Conservation (phyloP, 345 rosid species). For the Barbarea vulgaris region DNA sequence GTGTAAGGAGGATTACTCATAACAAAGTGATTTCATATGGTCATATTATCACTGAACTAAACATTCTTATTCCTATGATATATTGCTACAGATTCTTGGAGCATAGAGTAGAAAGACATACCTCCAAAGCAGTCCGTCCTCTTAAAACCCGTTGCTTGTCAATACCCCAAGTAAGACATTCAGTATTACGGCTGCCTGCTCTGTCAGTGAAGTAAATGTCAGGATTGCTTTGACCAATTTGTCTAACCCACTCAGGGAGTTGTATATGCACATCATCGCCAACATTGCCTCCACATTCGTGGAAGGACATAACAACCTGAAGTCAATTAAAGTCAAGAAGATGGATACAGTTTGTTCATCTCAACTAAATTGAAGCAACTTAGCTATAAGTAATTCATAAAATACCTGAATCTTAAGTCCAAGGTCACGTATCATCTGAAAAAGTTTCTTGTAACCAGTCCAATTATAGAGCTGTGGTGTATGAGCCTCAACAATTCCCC, state of each 20-base stretch:
- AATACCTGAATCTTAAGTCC: constrained; percentile 81
- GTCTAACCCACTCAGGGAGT: constrained; percentile 83
- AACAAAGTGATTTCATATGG: not conserved
- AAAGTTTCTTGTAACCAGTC: constrained; percentile 83
- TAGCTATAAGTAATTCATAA: not conserved
- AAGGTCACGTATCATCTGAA: constrained; percentile 73
- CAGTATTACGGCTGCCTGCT: constrained; percentile 74
- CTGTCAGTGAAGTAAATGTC: constrained; percentile 86
- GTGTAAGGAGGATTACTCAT: not conserved
- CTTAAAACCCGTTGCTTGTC: constrained; percentile 90
- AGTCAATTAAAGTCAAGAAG: constrained; percentile 22
- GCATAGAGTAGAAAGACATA: constrained; percentile 33
- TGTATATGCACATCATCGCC: constrained; percentile 92
- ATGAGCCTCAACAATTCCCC: constrained; percentile 92
- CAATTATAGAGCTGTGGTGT: constrained; percentile 77
- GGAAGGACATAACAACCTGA: constrained; percentile 96
- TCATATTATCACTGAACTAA: not conserved
- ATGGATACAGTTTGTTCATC: not conserved
- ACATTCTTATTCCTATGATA: not conserved
- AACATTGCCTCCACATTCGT: constrained; percentile 96
- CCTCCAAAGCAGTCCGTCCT: constrained; percentile 96
- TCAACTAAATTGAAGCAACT: constrained; percentile 1
- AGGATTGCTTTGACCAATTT: constrained; percentile 76
- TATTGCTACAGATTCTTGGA: not conserved
- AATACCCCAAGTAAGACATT: constrained; percentile 95